Evolutionary conservation across 1,284 basidiomycete genomes (phyloP), one percentile per base, ranked within the genome.

Genomic region (Anthracocystis walkeri): DNA sequence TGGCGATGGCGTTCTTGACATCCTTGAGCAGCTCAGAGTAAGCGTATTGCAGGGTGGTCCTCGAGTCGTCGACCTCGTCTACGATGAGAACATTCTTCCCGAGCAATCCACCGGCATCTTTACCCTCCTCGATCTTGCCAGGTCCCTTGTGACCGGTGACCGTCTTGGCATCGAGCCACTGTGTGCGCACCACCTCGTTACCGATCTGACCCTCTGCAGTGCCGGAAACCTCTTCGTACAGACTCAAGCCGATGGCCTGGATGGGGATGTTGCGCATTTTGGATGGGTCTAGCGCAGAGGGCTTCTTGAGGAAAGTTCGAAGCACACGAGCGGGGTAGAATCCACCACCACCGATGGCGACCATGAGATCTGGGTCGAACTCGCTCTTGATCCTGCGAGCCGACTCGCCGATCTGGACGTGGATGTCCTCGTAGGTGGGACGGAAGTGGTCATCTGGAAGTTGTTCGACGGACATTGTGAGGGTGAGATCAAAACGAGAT

Each of bases 11-110:
- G 44, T 70, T 68, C 38, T 65, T 73, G 44, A 85, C 84, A 48
- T 85, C 84, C 57, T 82, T 83, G 31, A 82, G 63, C 0, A 85
- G 82, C 59, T 85, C 84, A 40, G 79, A 74, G 77, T 83, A 85
- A 12, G 83, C 83, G 57, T 84, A 84, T 59, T 84, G 82, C 25
- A 85, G 69, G 25, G 84, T 85, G 23, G 83, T 85, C 20, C 84
- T 64, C 52, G 78, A 80, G 63, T 85, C 84, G 56, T 85, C 84
- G 10, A 85, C 84, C 73, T 85, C 84, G 53, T 85, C 84, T 16
- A 85, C 84, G 23, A 85, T 84, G 4, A 85, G 65, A 23, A 85
- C 82, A 48, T 81, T 81, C 68, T 84, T 85, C n/a, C 84, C 84
- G 4, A 85, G 76, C 61, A 85, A 59, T 27, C 83, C 83, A 23